A percentile compares a stretch with the other conserved stretches of the same genome.
Evolutionary conservation across 2,329 filamentous ascomycete species (phyloP).

Genomic region (Lachnellula subtilissima): DNA sequence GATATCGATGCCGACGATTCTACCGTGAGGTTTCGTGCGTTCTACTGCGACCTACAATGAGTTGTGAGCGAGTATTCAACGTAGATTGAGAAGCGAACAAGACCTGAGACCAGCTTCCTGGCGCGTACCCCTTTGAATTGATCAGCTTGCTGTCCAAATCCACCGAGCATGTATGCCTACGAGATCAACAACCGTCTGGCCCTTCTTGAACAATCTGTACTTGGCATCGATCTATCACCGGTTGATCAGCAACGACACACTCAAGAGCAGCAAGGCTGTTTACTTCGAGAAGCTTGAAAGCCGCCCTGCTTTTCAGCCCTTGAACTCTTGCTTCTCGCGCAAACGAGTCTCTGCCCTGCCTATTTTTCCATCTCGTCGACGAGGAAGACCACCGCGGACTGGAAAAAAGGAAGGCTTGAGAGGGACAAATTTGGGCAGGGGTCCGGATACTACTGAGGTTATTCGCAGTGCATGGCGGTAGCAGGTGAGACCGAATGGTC

Average conservation of each 20-base stretch:
- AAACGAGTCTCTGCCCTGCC: slow-evolving; percentile 70
- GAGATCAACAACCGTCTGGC: slow-evolving; percentile 86
- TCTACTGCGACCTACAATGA: slow-evolving; percentile 68
- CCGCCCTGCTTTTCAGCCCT: slow-evolving; percentile 82
- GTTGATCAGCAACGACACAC: background rate
- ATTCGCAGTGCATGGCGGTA: background rate
- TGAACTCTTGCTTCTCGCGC: slow-evolving; percentile 71
- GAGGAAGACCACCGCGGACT: slow-evolving; percentile 41
- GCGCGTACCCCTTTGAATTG: slow-evolving; percentile 63
- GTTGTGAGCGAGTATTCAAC: background rate
- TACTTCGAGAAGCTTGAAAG: slow-evolving; percentile 88
- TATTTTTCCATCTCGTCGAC: slow-evolving; percentile 75
- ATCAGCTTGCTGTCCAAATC: slow-evolving; percentile 4
- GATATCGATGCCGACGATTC: slow-evolving; percentile 87
- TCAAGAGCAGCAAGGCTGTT: background rate
- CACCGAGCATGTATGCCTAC: slow-evolving; percentile 41
- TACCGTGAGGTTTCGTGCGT: slow-evolving; percentile 68
- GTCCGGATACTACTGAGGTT: background rate
- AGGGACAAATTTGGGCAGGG: background rate
- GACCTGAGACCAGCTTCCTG: slow-evolving; percentile 68
- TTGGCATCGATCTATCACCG: slow-evolving; percentile 68
- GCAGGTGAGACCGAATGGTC: background rate
- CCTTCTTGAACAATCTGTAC: slow-evolving; percentile 70
- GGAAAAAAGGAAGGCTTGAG: slow-evolving; percentile 1
- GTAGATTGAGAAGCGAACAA: slow-evolving; percentile 7